phyloP scores from a whole-genome alignment of 2,329 filamentous ascomycete genomes.

The Pyrenophora seminiperda region DNA sequence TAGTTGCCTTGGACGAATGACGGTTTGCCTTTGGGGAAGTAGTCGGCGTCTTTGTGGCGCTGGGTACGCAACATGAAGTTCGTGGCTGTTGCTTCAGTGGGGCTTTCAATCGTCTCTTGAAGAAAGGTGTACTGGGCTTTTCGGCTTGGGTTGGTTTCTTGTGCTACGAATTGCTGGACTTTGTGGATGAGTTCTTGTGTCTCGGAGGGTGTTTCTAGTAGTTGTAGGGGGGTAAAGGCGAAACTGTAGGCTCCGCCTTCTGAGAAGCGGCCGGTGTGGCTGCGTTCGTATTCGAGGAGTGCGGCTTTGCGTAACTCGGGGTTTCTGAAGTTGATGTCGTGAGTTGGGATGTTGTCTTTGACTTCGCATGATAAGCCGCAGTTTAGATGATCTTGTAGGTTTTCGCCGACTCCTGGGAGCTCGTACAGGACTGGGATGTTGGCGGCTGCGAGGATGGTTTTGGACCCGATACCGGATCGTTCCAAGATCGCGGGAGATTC shows the following conservation, averaged over 20 bases:
- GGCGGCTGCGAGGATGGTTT: conserved; percentile 55
- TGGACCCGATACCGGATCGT: conserved; percentile 63
- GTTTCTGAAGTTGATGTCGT: conserved; percentile 13
- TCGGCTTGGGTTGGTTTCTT: conserved; percentile 7
- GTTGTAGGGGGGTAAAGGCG: conserved; percentile 27
- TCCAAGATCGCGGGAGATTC: conserved; percentile 60
- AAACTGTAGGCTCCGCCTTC: conserved; percentile 28
- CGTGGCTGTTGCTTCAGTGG: conserved; percentile 25
- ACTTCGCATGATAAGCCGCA: conserved; percentile 21
- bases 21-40: conserved; percentile 14
- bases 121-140: conserved; percentile 20
- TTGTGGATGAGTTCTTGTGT: conserved; percentile 16
- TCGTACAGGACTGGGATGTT: conserved; percentile 59
- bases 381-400: conserved; percentile 62
- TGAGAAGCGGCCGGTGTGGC: conserved; percentile 20
- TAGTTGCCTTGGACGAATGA: conserved; percentile 22
- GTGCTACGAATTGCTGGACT: conserved; percentile 7
- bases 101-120: conserved; percentile 18
- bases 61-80: conserved; percentile 23
- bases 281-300: conserved; percentile 19
- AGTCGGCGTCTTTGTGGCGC: conserved; percentile 18
- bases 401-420: conserved; percentile 65
- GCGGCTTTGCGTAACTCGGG: conserved; percentile 17
- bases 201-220: conserved; percentile 19
- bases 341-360: conserved; percentile 16